Evolutionary conservation across 2,329 filamentous ascomycete species (phyloP).

Genomic region (Paraconiothyrium brasiliense): DNA sequence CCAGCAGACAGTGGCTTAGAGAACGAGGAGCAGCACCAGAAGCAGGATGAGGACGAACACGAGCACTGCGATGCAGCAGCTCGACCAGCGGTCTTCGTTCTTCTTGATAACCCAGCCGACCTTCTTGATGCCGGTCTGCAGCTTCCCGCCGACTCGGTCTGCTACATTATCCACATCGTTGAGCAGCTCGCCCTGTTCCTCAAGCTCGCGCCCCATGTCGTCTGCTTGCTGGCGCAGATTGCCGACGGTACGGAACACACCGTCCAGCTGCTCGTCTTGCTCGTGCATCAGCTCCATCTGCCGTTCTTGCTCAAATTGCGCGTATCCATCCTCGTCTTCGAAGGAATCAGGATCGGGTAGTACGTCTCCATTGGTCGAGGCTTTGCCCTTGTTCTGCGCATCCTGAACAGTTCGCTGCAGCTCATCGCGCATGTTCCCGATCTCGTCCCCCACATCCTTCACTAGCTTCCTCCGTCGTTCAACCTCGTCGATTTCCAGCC

Average conservation of each 20-base stretch:
- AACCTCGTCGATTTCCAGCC: conserved; percentile 84
- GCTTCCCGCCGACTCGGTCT: conserved; percentile 84
- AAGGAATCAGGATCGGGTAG: conserved; percentile 70
- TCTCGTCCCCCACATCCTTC: conserved; percentile 86
- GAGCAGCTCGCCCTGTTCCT: conserved; percentile 91
- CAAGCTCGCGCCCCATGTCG: conserved; percentile 94
- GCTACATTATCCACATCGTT: conserved; percentile 84
- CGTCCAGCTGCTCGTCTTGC: conserved; percentile 92
- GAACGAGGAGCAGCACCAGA: conserved; percentile 77
- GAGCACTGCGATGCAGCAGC: conserved; percentile 88
- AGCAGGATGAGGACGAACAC: conserved; percentile 90
- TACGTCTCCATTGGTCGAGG: conserved; percentile 55
- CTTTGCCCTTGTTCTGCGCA: conserved; percentile 50
- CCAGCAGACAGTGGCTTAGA: conserved; percentile 55
- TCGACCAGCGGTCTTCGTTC: conserved; percentile 85
- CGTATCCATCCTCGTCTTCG: conserved; percentile 70
- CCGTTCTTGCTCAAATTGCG: conserved; percentile 88
- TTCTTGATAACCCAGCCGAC: conserved; percentile 83
- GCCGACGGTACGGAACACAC: conserved; percentile 91
- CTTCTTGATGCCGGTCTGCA: conserved; percentile 87
- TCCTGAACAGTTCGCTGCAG: conserved; percentile 68
- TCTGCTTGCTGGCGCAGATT: conserved; percentile 90
- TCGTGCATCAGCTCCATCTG: conserved; percentile 93
- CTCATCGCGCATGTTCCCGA: conserved; percentile 89
- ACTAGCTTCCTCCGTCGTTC: conserved; percentile 82